Evolutionary conservation across 768 basidiomycete genomes (phyloP), one percentile per base, ranked within the genome.

Genomic region (Chalciporus sphaerocephalus): DNA sequence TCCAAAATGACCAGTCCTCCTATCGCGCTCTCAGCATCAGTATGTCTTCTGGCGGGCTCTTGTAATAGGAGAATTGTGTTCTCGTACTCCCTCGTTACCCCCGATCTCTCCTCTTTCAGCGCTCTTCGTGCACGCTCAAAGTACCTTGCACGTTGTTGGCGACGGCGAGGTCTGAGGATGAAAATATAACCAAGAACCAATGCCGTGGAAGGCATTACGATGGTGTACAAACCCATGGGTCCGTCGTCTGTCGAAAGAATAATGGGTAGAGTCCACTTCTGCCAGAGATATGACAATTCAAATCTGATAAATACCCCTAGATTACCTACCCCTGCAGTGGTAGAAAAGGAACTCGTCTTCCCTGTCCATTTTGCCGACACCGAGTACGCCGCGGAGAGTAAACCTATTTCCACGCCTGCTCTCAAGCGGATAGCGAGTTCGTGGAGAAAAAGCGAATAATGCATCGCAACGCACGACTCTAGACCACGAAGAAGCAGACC

Each of bases 1-100:
- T 84, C 80, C 52, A 82, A 60, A 57, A 95, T 79, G 48, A 94
- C 75, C 35, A 94, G 72, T 43, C 90, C 90, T 70, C 80, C 79
- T 64, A 75, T 80, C 18, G 74, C 72, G 50, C 73, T 74, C 64
- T 94, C 90, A 20, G 74, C 64, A 27, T 80, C 73, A 49, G 73
- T 74, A 57, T 81, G 83, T 55, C 78, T 79, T 59, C 72, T 73
- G 12, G 86, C 87, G 13, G 77, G 73, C 46, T 89, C 84, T 52
- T 75, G 75, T 54, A 95, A 75, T 36, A 94, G 65, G 42, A 64
- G 67, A 47, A 74, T 65, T 6, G 81, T 81, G 7, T 84, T 79
- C 50, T 81, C 76, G 38, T 80, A 79, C 61, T 88, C 80, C 56
- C 75, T 74, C 56, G 75, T 72, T 53, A 79, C 66, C 56, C 79